phyloP scores from a whole-genome alignment of 495 filamentous ascomycete genomes.

The Podospora tetraspora region DNA sequence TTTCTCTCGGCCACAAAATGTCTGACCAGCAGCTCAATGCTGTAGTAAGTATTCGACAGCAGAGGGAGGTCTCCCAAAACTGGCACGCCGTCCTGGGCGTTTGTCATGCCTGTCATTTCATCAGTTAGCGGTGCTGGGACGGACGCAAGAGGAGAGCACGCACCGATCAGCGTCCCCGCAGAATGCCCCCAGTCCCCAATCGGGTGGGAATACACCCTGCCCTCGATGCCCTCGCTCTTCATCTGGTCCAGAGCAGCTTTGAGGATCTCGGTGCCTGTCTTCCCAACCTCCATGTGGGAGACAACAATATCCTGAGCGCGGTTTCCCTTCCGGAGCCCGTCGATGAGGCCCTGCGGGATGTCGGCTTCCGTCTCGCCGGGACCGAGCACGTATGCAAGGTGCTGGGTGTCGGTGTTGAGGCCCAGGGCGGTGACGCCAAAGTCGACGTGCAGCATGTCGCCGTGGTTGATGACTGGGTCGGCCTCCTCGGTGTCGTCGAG shows the following conservation, averaged over 20 bases:
- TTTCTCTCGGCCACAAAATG: conserved; percentile 42
- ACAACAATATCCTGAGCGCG: conserved; percentile 43
- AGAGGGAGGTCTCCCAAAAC: conserved; percentile 39
- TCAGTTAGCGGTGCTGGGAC: not conserved
- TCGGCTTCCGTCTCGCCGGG: conserved; percentile 38
- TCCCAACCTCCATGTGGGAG: conserved; percentile 37
- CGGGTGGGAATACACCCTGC: conserved; percentile 44
- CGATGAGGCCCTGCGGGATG: conserved; percentile 33
- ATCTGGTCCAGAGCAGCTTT: conserved; percentile 32
- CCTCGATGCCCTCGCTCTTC: conserved; percentile 38
- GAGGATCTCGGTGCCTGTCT: conserved; percentile 40
- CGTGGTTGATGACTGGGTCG: conserved; percentile 28
- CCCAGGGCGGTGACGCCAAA: conserved; percentile 45
- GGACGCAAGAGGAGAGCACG: not conserved
- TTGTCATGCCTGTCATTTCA: conserved; percentile 37
- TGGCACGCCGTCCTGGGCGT: conserved; percentile 40
- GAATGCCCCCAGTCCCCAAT: conserved; percentile 48
- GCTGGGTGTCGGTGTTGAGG: conserved; percentile 47
- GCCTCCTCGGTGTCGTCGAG: not conserved
- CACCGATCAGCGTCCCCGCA: conserved; percentile 42
- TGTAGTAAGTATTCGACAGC: conserved; percentile 41
- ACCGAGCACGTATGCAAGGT: conserved; percentile 42
- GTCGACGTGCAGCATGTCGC: conserved; percentile 44
- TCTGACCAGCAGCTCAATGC: conserved; percentile 43
- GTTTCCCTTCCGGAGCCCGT: conserved; percentile 41